phyloP scores from a whole-genome alignment of 768 basidiomycete species.

The Suillus hirtellus region DNA sequence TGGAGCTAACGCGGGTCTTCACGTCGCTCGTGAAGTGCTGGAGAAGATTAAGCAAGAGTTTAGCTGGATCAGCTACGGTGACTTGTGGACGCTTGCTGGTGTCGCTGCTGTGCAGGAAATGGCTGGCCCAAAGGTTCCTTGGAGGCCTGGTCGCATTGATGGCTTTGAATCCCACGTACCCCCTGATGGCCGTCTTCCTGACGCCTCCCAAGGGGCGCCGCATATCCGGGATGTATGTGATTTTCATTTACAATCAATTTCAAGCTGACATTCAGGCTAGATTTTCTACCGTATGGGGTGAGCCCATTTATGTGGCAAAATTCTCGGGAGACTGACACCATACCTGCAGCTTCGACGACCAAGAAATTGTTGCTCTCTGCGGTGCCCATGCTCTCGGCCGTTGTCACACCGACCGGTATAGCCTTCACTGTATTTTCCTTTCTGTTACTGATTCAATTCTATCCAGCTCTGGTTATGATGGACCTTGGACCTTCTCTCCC shows the following conservation, averaged over 20 bases:
- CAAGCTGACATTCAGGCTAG: conserved; percentile 22
- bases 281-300: conserved; percentile 78
- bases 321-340: not conserved
- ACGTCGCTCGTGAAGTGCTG: conserved; percentile 79
- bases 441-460: conserved; percentile 1
- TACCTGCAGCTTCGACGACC: conserved; percentile 75
- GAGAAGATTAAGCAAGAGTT: conserved; percentile 86
- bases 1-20: conserved; percentile 80
- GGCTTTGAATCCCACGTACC: conserved; percentile 74
- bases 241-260: not conserved
- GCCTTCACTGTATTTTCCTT: not conserved
- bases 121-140: conserved; percentile 89
- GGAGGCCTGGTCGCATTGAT: conserved; percentile 92
- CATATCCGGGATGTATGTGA: conserved; percentile 71
- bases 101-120: conserved; percentile 92
- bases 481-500: conserved; percentile 96
- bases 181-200: conserved; percentile 88
- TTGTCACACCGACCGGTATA: conserved; percentile 78
- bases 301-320: conserved; percentile 12
- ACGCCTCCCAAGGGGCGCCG: conserved; percentile 78
- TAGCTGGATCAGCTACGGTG: conserved; percentile 94
- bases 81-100: conserved; percentile 95
- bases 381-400: conserved; percentile 97
- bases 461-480: conserved; percentile 75
- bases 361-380: conserved; percentile 93